Conservation (phyloP, 176 grass and related monocot genomes). For the Guadua angustifolia region DNA sequence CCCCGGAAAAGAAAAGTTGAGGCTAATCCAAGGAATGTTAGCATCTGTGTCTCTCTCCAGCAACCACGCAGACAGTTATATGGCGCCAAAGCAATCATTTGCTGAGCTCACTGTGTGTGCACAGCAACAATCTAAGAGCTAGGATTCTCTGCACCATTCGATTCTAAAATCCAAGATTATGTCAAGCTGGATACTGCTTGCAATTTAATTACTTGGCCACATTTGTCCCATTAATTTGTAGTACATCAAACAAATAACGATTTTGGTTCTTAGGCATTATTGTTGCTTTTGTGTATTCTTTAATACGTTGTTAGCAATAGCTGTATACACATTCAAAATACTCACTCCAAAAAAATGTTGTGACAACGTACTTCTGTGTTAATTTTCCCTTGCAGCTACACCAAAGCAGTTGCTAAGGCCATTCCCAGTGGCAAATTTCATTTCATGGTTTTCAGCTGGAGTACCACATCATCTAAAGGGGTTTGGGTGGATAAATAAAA, state of each 20-base stretch:
- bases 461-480: too few species aligned
- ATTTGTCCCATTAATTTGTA: not conserved
- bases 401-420: not conserved
- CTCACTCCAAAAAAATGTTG: too few species aligned
- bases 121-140: conserved; percentile 31
- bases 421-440: too few species aligned
- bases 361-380: not conserved
- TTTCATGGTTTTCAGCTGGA: too few species aligned
- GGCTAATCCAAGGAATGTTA: conserved; percentile 28
- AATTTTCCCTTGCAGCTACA: not conserved
- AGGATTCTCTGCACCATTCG: conserved; percentile 33
- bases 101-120: conserved; percentile 37
- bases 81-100: conserved; percentile 59
- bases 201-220: not conserved
- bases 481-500: too few species aligned
- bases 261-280: not conserved
- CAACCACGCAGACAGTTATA: conserved; percentile 24
- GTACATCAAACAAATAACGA: not conserved
- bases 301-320: not conserved
- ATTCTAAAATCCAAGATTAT: not conserved
- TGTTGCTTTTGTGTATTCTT: not conserved
- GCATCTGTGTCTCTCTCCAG: not conserved
- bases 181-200: not conserved
- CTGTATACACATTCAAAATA: not conserved
- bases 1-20: conserved; percentile 17